Evolutionary conservation across 73 alveolate species (phyloP).

Genomic region (Tetrahymena thermophila): DNA sequence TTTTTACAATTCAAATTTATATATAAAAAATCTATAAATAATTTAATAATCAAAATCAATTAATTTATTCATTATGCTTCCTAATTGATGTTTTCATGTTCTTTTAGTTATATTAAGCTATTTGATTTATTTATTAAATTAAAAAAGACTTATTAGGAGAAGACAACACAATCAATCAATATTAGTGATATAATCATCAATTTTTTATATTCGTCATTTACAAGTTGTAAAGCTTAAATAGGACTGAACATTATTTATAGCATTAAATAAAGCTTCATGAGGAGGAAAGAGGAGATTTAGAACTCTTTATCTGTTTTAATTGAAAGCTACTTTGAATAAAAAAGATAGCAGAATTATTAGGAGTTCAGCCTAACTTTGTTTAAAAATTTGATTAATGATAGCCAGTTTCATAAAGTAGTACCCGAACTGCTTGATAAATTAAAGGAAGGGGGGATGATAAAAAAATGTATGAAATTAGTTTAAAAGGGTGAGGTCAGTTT

Average conservation of each 20-base stretch:
- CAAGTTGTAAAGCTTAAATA: no score
- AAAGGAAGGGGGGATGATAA: background rate
- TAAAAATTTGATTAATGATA: background rate
- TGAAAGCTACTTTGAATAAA: background rate
- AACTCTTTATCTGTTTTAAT: background rate
- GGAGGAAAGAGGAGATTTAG: slow-evolving; percentile 2
- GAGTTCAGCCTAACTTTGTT: background rate
- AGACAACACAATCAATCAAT: background rate
- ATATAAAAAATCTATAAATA: background rate
- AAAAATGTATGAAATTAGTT: background rate
- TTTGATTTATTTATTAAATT: no score
- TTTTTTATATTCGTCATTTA: background rate
- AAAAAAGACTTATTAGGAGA: background rate
- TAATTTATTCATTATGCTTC: background rate
- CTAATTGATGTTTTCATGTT: background rate
- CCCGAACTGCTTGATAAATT: background rate
- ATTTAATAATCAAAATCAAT: no score
- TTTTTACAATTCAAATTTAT: no score
- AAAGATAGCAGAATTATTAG: background rate
- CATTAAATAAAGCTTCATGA: background rate
- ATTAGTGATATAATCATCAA: background rate
- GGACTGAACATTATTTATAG: no score
- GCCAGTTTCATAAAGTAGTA: background rate
- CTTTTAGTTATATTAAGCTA: background rate
- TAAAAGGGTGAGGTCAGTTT: background rate